phyloP scores from a whole-genome alignment of 805 yeast genomes.

The Yarrowia sp. region DNA sequence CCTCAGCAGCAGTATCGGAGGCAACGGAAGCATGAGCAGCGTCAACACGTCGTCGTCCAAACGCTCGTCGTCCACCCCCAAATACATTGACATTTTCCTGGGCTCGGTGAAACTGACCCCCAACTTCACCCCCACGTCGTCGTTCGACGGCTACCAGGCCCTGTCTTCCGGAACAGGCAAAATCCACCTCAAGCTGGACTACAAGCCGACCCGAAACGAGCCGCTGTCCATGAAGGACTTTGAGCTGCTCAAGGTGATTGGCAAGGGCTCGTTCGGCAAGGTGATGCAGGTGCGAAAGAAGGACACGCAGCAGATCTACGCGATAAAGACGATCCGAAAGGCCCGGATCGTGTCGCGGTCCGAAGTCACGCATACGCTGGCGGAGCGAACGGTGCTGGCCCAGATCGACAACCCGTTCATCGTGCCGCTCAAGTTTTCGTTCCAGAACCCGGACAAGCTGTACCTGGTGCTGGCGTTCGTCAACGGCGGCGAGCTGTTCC shows the following conservation, averaged over 20 bases:
- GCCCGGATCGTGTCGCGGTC: slow-evolving; percentile 92
- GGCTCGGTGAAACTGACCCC: slow-evolving; percentile 70
- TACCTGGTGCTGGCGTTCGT: slow-evolving; percentile 90
- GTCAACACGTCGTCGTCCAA: slow-evolving; percentile 3
- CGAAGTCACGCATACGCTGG: slow-evolving; percentile 95
- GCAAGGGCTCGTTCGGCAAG: slow-evolving; percentile 97
- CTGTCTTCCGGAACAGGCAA: slow-evolving; percentile 48
- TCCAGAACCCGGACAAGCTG: slow-evolving; percentile 95
- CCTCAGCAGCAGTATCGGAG: slow-evolving; percentile 30
- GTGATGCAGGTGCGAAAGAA: slow-evolving; percentile 98
- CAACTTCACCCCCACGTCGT: slow-evolving; percentile 30
- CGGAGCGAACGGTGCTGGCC: slow-evolving; percentile 94
- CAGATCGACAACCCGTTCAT: slow-evolving; percentile 93
- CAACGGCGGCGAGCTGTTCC: slow-evolving; percentile 96
- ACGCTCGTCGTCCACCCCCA: slow-evolving; percentile 44
- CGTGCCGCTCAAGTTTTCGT: slow-evolving; percentile 93
- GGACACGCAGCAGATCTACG: slow-evolving; percentile 94
- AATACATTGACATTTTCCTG: slow-evolving; percentile 69
- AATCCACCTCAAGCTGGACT: slow-evolving; percentile 65
- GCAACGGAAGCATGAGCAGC: slow-evolving; percentile 20
- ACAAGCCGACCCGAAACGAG: slow-evolving; percentile 64
- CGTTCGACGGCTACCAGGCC: slow-evolving; percentile 43
- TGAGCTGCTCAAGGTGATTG: slow-evolving; percentile 91
- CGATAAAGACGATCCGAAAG: slow-evolving; percentile 90
- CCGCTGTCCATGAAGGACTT: slow-evolving; percentile 88